Percentiles rank a stretch among this genome's conserved stretches.
These are phyloP conservation scores for Phytophthora litchii DNA, from an alignment of 352 stramenopile species.

Conservation along the genomic window DNA sequence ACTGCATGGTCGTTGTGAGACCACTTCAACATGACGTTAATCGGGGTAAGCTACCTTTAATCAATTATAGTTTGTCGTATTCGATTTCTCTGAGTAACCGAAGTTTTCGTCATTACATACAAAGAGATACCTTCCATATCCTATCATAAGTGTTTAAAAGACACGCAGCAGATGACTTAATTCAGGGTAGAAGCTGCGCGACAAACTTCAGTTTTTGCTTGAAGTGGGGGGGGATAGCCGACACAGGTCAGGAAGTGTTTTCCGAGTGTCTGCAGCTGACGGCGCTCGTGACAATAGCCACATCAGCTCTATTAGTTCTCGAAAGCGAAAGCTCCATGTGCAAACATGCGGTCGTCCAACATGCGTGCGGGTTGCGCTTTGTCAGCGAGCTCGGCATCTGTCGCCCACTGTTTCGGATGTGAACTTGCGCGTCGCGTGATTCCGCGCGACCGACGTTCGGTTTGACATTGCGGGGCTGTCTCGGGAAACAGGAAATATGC, in stretches of 20 bases:
- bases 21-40: neutral
- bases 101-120: neutral
- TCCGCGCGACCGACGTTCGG: conserved; percentile 13
- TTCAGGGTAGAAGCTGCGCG: conserved; percentile 11
- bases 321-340: neutral
- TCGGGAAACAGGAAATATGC: conserved; percentile 18
- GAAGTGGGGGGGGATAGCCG: conserved; percentile 20
- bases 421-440: conserved; percentile 34
- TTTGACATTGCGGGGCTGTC: conserved; percentile 25
- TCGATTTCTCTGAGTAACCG: neutral
- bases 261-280: conserved; percentile 12
- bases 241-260: conserved; percentile 18
- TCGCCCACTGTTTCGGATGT: conserved; percentile 12
- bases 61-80: neutral
- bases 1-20: neutral
- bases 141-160: conserved; percentile 1
- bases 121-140: neutral
- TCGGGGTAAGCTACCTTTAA: neutral
- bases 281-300: neutral
- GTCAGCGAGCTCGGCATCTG: conserved; percentile 15
- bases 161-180: conserved; percentile 17
- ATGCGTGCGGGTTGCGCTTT: conserved; percentile 11
- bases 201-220: conserved; percentile 10
- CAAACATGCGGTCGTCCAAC: conserved; percentile 10
- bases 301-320: too few relatives aligned